These are phyloP conservation scores for Talaromyces sp. DNA, from an alignment of 2,329 filamentous ascomycete species.

Conservation along the genomic window DNA sequence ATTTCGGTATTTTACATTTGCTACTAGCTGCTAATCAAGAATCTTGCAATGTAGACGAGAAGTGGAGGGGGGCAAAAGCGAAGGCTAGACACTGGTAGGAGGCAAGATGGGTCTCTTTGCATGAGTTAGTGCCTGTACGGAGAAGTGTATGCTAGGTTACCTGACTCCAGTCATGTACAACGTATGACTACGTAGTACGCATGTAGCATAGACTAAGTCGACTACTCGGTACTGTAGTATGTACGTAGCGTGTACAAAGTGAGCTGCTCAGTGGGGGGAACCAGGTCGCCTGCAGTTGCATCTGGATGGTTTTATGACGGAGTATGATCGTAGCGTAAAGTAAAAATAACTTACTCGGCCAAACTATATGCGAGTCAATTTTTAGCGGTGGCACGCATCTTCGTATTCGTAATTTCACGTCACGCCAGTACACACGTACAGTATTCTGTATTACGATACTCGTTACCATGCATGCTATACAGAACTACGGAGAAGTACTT, in stretches of 20 bases:
- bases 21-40: slow-evolving; percentile 1
- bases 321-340: slow-evolving; percentile 3
- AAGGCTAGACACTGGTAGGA: neutral
- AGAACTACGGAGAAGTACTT: neutral
- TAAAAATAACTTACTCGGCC: slow-evolving; percentile 6
- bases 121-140: neutral
- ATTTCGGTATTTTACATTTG: slow-evolving; percentile 1
- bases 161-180: neutral
- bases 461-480: neutral
- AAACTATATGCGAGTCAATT: neutral
- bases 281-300: slow-evolving; percentile 18
- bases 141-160: neutral
- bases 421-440: neutral
- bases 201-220: no score
- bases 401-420: neutral
- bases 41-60: neutral
- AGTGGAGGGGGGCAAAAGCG: slow-evolving; percentile 12
- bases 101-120: neutral
- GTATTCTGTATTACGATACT: neutral
- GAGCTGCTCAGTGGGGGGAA: slow-evolving; percentile 15
- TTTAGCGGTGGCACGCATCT: neutral
- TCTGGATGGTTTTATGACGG: slow-evolving; percentile 7
- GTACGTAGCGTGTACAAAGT: neutral
- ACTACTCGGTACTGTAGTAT: no score
- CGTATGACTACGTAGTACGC: neutral